These are phyloP conservation scores for Neonectria ditissima DNA, from an alignment of 2,329 filamentous ascomycete species.

Conservation along the genomic window DNA sequence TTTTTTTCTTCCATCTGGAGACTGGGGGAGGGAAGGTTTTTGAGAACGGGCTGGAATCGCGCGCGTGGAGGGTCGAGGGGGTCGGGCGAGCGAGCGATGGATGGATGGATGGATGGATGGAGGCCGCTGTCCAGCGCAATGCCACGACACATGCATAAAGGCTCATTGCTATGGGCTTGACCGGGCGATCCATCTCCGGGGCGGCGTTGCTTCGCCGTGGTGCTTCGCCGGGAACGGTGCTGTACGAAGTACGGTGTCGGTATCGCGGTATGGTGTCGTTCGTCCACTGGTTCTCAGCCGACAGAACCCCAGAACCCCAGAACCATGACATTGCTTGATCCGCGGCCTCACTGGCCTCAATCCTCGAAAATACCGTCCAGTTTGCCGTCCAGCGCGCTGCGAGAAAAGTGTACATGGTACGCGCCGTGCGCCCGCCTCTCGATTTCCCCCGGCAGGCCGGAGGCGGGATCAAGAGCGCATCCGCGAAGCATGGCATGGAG, in stretches of 20 bases:
- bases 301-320: too few species aligned
- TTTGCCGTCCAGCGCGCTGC: not conserved
- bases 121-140: slow-evolving; percentile 39
- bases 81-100: slow-evolving; percentile 24
- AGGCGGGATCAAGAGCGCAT: slow-evolving; percentile 28
- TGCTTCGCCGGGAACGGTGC: slow-evolving; percentile 3
- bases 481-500: slow-evolving; percentile 13
- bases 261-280: slow-evolving; percentile 7
- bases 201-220: slow-evolving; percentile 18
- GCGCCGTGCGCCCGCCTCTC: slow-evolving; percentile 29
- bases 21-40: slow-evolving; percentile 28
- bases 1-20: slow-evolving; percentile 38
- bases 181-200: slow-evolving; percentile 31
- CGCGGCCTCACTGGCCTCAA: slow-evolving; percentile 25
- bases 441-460: slow-evolving; percentile 34
- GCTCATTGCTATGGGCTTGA: slow-evolving; percentile 35
- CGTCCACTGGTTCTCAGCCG: slow-evolving; percentile 13
- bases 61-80: slow-evolving; percentile 15
- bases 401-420: slow-evolving; percentile 28
- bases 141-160: slow-evolving; percentile 49
- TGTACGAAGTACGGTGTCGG: slow-evolving; percentile 4
- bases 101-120: slow-evolving; percentile 12
- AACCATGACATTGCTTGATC: not conserved
- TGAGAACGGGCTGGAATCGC: slow-evolving; percentile 30
- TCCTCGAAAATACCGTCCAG: not conserved